A percentile compares a stretch with the other conserved stretches of the same genome.
phyloP scores from a whole-genome alignment of 108 stramenopile genomes.

The Nannochloropsis oceanica region DNA sequence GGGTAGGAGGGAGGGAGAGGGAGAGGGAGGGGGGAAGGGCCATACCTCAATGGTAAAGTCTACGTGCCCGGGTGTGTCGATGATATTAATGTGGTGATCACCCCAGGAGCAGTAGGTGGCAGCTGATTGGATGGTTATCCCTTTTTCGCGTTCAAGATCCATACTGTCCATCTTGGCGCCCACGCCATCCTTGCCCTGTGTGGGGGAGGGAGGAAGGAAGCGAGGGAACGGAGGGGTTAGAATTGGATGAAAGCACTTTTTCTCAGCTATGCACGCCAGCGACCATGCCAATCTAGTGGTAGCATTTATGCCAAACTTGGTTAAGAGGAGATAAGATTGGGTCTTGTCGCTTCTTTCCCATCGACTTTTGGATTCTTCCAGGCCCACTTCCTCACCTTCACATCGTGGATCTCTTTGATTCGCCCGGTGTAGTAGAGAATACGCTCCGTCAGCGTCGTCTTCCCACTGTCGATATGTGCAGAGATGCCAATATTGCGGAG shows the following conservation, averaged over 20 bases:
- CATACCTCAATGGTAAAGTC: constrained; percentile 89
- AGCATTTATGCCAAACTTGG: too few species aligned
- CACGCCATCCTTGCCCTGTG: constrained; percentile 49
- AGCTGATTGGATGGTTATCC: constrained; percentile 93
- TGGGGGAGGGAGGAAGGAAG: neutral
- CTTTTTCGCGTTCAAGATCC: constrained; percentile 97
- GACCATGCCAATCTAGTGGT: too few species aligned
- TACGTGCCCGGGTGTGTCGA: constrained; percentile 97
- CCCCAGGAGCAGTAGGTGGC: constrained; percentile 96
- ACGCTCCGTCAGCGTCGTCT: constrained; percentile 97
- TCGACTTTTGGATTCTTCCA: neutral
- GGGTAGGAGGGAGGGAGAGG: neutral
- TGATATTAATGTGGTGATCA: constrained; percentile 92
- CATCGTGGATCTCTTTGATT: constrained; percentile 93
- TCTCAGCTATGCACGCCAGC: too few species aligned
- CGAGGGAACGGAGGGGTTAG: too few species aligned
- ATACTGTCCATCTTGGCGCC: constrained; percentile 99
- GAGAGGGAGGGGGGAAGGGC: neutral
- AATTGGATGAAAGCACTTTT: too few species aligned
- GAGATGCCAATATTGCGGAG: constrained; percentile 97
- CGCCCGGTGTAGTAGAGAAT: constrained; percentile 97
- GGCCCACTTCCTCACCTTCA: constrained; percentile 15
- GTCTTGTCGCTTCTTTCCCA: neutral
- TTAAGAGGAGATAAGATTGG: too few species aligned
- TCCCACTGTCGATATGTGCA: constrained; percentile 97